Base-by-base conservation (phyloP, 768 basidiomycete species). In the Sarcodon aspratus region DNA sequence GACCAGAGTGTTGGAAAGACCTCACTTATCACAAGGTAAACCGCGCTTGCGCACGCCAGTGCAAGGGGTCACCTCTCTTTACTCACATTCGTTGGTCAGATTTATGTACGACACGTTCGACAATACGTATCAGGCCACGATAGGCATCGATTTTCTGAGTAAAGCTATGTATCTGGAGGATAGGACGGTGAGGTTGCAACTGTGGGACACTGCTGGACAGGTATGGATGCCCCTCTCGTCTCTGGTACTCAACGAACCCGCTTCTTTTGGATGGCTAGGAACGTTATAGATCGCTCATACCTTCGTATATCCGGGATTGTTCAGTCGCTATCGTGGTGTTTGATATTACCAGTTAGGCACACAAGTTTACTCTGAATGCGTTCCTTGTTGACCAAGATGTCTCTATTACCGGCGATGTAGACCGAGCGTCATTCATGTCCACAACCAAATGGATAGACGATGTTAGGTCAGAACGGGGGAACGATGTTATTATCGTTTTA, bases 51-150 rank as follows among this genome's bases (percentile, higher is more conserved):
- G 40, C 9, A 46, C 31, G 36, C 8, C 53, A 50, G 36, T 31
- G 21, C 21, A 27, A 27, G 21, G 21, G n/a, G 40, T 47, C 48
- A 17, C 33, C 21, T 40, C 13, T 12, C 36, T 6, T 34, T 15
- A 12, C 17, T 18, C 33, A 33, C 12, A 18, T 46, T 8, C 33
- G 11, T 33, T 33, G 21, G 36, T 27, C 56, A 94, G 90, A 69
- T 88, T 89, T 64, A 94, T 98, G 96, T 99, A 99, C 65, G 96
- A 99, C 69, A 98, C 96, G 1, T 99, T 99, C 66, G 96, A 99
- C 74, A 98, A 98, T 66, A 98, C 95, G 40, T 99, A 99, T 66
- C 90, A 92, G 63, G 92, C 92, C 15, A 95, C 92, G 9, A 95
- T 95, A 62, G 92, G 95, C 50, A 99, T 99, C 67, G 96, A 99